Base-by-base conservation (phyloP, 768 basidiomycete species). In the Termitomyces sp. region DNA sequence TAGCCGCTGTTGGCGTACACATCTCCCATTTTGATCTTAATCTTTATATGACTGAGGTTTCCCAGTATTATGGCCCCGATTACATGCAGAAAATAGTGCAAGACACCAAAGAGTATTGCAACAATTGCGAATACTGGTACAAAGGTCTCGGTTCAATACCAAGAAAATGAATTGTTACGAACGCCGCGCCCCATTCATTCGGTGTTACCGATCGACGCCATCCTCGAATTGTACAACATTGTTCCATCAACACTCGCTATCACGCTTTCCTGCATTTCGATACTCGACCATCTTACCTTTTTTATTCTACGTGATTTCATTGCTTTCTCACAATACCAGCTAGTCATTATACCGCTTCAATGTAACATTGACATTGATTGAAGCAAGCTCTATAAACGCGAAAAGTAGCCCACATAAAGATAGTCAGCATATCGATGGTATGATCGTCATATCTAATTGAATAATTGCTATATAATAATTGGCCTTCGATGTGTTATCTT, bases 41-140 rank as follows among this genome's bases (percentile, higher is more conserved):
- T n/a, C 39, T 58, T 51, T 49, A 50, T 44, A 57, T 54, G 30
- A 61, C 58, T 58, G 20, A 57, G 9, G 34, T 30, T 42, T 57
- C 50, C 4, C 65, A 90, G 90, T 89, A 86, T 68, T 78, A 79
- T 64, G 88, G 88, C 22, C 90, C 91, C 1, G 90, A 92, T 65
- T 72, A 73, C 45, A 79, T 77, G 55, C 88, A 93, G 69, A 83
- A 75, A 3, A 77, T 89, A 59, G 82, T 81, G 0, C 65, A 71
- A 24, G 70, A 72, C 49, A 84, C 80, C 2, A 67, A 72, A 57
- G 82, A 81, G 0, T 87, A 81, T 66, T 88, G 86, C 65, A 58
- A 62, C n/a, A 72, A 78, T 37, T 87, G 86, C 70, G 74, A 82
- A 52, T 82, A 84, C 69, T 86, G 82, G 79, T 85, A 76, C 66